A percentile compares a stretch with the other conserved stretches of the same genome.
phyloP scores from a whole-genome alignment of 2,329 filamentous ascomycete genomes.

The Curvularia verruculosa region DNA sequence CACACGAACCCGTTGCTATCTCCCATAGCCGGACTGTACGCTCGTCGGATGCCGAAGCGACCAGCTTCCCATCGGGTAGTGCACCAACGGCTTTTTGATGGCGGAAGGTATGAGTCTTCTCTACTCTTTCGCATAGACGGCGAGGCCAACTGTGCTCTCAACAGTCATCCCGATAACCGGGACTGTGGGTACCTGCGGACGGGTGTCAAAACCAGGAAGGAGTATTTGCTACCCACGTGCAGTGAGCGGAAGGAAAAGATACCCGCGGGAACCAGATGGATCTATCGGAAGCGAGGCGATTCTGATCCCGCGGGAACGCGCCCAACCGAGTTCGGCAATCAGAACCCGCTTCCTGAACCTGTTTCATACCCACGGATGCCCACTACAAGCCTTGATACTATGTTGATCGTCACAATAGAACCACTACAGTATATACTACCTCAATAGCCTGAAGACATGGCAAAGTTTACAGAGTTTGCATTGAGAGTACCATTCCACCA shows the following conservation, averaged over 20 bases:
- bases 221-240: too few relatives aligned
- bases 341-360: neutral
- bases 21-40: neutral
- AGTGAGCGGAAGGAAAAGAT: too few relatives aligned
- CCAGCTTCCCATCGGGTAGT: neutral
- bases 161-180: neutral
- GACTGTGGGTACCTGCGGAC: neutral
- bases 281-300: too few relatives aligned
- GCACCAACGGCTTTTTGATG: too few relatives aligned
- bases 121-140: neutral
- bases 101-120: neutral
- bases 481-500: conserved; percentile 4
- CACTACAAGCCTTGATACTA: neutral
- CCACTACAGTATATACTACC: conserved; percentile 2
- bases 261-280: too few relatives aligned
- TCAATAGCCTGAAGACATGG: neutral
- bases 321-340: neutral
- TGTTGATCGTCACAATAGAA: neutral
- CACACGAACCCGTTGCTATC: neutral
- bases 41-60: neutral
- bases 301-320: neutral
- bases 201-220: too few relatives aligned
- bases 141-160: neutral
- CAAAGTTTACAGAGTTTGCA: neutral
- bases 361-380: neutral